Percentiles rank a stretch among this genome's conserved stretches.
Evolutionary conservation across 495 filamentous ascomycete genomes (phyloP).

Genomic region (Penicillium samsonianum): DNA sequence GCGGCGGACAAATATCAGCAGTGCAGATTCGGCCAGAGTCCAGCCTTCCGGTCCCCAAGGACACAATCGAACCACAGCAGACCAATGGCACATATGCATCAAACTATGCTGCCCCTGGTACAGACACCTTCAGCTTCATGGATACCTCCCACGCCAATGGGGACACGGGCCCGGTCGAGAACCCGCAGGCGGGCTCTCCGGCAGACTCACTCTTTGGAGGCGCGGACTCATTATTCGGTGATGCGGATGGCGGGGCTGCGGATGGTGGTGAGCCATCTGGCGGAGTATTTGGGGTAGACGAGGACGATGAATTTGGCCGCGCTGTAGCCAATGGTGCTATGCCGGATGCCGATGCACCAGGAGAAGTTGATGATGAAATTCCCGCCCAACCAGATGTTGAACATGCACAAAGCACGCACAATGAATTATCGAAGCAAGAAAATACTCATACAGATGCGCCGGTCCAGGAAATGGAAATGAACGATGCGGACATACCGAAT

Average conservation of each 20-base stretch:
- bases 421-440: neutral
- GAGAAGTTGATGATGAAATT: conserved; percentile 33
- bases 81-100: conserved; percentile 68
- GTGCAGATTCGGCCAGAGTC: conserved; percentile 84
- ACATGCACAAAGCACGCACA: conserved; percentile 8
- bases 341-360: conserved; percentile 39
- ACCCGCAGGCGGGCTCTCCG: conserved; percentile 62
- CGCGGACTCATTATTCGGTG: conserved; percentile 74
- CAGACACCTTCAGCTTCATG: conserved; percentile 37
- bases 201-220: conserved; percentile 67
- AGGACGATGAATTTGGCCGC: conserved; percentile 83
- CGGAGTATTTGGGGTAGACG: conserved; percentile 68
- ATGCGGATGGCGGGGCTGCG: conserved; percentile 59
- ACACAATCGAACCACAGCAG: conserved; percentile 58
- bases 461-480: conserved; percentile 18
- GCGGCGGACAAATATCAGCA: conserved; percentile 80
- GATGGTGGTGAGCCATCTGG: conserved; percentile 58
- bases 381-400: conserved; percentile 14
- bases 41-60: conserved; percentile 69
- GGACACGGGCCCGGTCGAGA: conserved; percentile 34
- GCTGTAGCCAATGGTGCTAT: conserved; percentile 67
- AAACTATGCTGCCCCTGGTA: conserved; percentile 54
- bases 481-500: conserved; percentile 23
- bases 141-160: conserved; percentile 50
- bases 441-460: conserved; percentile 13